Base-by-base conservation (phyloP, 1,284 basidiomycete genomes). In the Leccinum brunneo-olivaceum region DNA sequence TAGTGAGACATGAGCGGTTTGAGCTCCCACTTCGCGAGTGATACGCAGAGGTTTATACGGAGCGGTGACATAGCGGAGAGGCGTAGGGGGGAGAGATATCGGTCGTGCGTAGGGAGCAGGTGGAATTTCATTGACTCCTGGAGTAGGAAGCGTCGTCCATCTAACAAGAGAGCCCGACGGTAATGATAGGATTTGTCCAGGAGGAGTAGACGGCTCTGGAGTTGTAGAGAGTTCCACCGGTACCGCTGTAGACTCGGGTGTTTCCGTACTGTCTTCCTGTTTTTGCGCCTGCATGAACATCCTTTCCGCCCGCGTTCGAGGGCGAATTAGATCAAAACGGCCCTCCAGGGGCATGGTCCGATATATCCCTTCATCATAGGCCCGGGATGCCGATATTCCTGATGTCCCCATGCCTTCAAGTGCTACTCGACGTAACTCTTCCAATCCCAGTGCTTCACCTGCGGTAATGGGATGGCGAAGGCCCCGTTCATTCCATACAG, bases 271-370 rank as follows among this genome's bases (percentile, higher is more conserved):
- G 3, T 49, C 48, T 18, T 39, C 36, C 14, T 30, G 14, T 9
- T 15, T 20, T 25, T 30, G 36, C 10, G 10, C 18, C 28, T 55
- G 47, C 41, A n/a, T n/a, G n/a, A n/a, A n/a, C n/a, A 47, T 43
- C 45, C 20, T 60, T 44, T 60, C 55, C 48, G 63, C 64, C 56
- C 68, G 61, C 43, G 64, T 71, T 51, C 65, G 69, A 2, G 79
- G 86, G 25, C 80, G 74, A 71, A 95, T 85, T 51, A 96, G 68
- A 60, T 92, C 89, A 42, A 90, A 71, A 35, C 91, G 77, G 2
- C 92, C 92, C 40, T 90, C 86, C 19, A 95, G 69, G 5, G 93
- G 92, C 60, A 61, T 61, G 14, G 49, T 53, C 33, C 48, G 59
- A 47, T 63, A 65, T 34, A 53, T 53, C 21, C 58, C 58, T 50